A percentile compares a stretch with the other conserved stretches of the same genome.
Conservation (phyloP, 179 eudicot species). For the Silene vulgaris region DNA sequence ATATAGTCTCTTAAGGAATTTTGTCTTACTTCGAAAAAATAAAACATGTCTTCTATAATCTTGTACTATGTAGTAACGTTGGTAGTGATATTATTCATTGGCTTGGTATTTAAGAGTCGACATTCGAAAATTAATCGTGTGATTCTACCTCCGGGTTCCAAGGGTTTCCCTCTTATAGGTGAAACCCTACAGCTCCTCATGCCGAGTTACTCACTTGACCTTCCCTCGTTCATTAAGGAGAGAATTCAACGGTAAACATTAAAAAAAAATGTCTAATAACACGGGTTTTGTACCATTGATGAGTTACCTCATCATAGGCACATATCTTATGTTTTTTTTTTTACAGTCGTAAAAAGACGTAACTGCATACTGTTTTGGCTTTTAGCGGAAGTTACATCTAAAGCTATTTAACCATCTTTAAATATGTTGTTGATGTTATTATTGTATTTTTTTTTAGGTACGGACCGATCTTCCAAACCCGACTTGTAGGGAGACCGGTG, state of each 20-base stretch:
- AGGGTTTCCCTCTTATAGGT: conserved; percentile 39
- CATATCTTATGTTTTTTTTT: too few relatives aligned
- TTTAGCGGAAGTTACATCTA: too few relatives aligned
- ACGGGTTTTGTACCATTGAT: too few relatives aligned
- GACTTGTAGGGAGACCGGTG: conserved; percentile 48
- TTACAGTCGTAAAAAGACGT: too few relatives aligned
- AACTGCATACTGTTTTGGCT: too few relatives aligned
- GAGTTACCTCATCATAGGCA: too few relatives aligned
- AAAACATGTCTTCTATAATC: conserved; percentile 23
- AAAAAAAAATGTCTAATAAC: too few relatives aligned
- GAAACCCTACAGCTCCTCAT: conserved; percentile 37
- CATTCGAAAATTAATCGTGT: conserved; percentile 15
- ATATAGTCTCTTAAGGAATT: neutral
- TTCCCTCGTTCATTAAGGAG: conserved; percentile 39
- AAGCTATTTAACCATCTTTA: too few relatives aligned
- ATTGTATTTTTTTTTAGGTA: conserved; percentile 23
- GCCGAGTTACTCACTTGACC: conserved; percentile 42
- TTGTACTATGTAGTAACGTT: conserved; percentile 25
- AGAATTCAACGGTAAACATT: conserved; percentile 36
- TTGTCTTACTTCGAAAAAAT: neutral
- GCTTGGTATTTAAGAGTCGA: neutral
- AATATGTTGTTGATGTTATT: neutral
- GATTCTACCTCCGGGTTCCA: conserved; percentile 36
- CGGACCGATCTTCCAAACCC: conserved; percentile 52
- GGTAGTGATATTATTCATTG: conserved; percentile 20